These are phyloP conservation scores for Erodium trifolium DNA, from an alignment of 441 rosid species.

Conservation along the genomic window DNA sequence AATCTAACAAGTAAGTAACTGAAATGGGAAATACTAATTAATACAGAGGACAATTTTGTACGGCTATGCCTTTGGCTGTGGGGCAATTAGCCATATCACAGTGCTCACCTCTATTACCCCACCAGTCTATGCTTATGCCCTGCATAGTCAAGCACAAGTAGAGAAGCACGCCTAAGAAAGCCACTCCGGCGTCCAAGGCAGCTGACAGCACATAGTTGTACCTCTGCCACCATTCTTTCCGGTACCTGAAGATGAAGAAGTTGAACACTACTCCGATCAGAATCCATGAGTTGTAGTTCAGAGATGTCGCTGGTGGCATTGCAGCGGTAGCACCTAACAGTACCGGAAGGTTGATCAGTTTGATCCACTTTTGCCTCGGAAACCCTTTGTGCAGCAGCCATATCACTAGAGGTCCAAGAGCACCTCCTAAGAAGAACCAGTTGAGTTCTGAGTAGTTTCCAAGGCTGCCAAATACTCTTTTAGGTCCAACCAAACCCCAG, in stretches of 20 bases:
- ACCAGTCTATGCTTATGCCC: slow-evolving; percentile 42
- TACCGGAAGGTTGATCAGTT: slow-evolving; percentile 69
- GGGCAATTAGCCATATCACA: slow-evolving; percentile 73
- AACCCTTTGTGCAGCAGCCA: slow-evolving; percentile 62
- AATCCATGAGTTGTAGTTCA: slow-evolving; percentile 71
- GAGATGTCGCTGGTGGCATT: slow-evolving; percentile 78
- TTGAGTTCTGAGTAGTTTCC: slow-evolving; percentile 63
- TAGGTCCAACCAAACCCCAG: slow-evolving; percentile 84
- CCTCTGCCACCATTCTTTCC: slow-evolving; percentile 67
- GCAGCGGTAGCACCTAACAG: slow-evolving; percentile 61
- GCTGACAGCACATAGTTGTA: no score
- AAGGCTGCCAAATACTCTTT: slow-evolving; percentile 50
- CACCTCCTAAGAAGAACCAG: slow-evolving; percentile 77
- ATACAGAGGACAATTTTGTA: slow-evolving; percentile 49
- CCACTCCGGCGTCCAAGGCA: slow-evolving; percentile 43
- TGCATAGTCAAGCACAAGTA: slow-evolving; percentile 53
- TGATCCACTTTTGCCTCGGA: slow-evolving; percentile 68
- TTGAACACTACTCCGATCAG: slow-evolving; percentile 69
- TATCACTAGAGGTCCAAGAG: slow-evolving; percentile 54
- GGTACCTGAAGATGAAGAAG: slow-evolving; percentile 53
- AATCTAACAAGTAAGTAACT: no score
- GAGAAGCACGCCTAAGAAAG: slow-evolving; percentile 66
- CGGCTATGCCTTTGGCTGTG: slow-evolving; percentile 52
- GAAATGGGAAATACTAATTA: no score
- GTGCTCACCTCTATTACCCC: slow-evolving; percentile 70